Evolutionary conservation across 2,329 filamentous ascomycete species (phyloP).

Genomic region (Rhexocercosporidium sp.): DNA sequence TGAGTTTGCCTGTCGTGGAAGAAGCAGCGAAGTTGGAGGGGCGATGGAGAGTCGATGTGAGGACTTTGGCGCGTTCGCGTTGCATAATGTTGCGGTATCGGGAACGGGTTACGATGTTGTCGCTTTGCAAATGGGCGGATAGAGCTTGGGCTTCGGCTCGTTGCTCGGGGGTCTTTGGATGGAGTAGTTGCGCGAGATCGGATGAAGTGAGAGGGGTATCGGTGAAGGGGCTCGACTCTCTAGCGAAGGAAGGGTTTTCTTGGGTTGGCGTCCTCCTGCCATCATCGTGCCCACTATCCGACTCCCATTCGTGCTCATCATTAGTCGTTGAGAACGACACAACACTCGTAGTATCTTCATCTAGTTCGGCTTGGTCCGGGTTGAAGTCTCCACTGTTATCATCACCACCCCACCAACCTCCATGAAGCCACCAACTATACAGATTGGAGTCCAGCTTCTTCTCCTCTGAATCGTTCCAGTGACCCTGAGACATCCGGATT

Average conservation of each 20-base stretch:
- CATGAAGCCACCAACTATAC: conserved; percentile 84
- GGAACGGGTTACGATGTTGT: conserved; percentile 80
- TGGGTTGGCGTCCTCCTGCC: conserved; percentile 78
- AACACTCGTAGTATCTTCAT: conserved; percentile 80
- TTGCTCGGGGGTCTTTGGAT: conserved; percentile 79
- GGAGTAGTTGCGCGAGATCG: conserved; percentile 79
- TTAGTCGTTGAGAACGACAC: conserved; percentile 61
- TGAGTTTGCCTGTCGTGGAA: conserved; percentile 49
- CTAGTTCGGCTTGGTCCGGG: conserved; percentile 57
- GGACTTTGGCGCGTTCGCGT: conserved; percentile 70
- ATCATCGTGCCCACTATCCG: conserved; percentile 44
- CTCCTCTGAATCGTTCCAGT: conserved; percentile 58
- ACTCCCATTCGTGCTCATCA: conserved; percentile 54
- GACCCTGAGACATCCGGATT: conserved; percentile 50
- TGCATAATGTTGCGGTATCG: conserved; percentile 73
- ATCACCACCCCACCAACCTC: conserved; percentile 82
- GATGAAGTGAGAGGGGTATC: conserved; percentile 68
- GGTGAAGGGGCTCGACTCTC: conserved; percentile 61
- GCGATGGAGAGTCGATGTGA: conserved; percentile 55
- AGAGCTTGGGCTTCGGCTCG: conserved; percentile 81
- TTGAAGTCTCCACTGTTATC: conserved; percentile 83
- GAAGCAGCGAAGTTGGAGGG: conserved; percentile 41
- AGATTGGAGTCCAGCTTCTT: conserved; percentile 73
- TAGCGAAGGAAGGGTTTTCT: conserved; percentile 55
- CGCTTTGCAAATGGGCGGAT: conserved; percentile 76